Evolutionary conservation across 2,329 filamentous ascomycete species (phyloP).

Genomic region (Biscogniauxia mediterranea): DNA sequence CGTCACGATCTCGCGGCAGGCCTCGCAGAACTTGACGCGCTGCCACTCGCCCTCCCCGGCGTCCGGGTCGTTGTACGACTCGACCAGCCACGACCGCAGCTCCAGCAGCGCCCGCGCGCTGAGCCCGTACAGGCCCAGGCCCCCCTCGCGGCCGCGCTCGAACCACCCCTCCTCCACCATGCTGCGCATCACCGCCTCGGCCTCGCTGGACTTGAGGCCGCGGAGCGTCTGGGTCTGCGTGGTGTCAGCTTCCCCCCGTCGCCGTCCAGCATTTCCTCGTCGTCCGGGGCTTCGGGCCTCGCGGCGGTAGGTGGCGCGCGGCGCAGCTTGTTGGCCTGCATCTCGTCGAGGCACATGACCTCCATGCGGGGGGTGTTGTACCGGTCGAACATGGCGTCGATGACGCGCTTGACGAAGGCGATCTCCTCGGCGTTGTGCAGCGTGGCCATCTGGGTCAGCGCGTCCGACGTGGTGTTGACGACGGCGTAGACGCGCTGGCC

Average conservation of each 20-base stretch:
- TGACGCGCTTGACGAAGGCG: conserved; percentile 79
- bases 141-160: conserved; percentile 65
- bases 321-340: conserved; percentile 73
- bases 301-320: conserved; percentile 40
- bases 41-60: conserved; percentile 61
- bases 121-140: conserved; percentile 75
- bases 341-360: conserved; percentile 75
- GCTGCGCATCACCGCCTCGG: conserved; percentile 66
- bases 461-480: conserved; percentile 84
- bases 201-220: conserved; percentile 72
- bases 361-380: conserved; percentile 80
- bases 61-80: conserved; percentile 80
- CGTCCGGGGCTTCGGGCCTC: conserved; percentile 23
- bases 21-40: conserved; percentile 82
- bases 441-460: conserved; percentile 83
- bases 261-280: conserved; percentile 31
- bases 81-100: conserved; percentile 77
- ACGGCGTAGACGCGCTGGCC: conserved; percentile 74
- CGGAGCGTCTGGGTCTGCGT: conserved; percentile 37
- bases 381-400: conserved; percentile 89
- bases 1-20: conserved; percentile 88
- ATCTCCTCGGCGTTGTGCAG: conserved; percentile 80
- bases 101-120: conserved; percentile 81
- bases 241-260: conserved; percentile 29
- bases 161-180: conserved; percentile 84